Percentiles rank a stretch among this genome's conserved stretches.
Conservation (phyloP, 2,329 filamentous ascomycete species). For the Fusarium sp. region DNA sequence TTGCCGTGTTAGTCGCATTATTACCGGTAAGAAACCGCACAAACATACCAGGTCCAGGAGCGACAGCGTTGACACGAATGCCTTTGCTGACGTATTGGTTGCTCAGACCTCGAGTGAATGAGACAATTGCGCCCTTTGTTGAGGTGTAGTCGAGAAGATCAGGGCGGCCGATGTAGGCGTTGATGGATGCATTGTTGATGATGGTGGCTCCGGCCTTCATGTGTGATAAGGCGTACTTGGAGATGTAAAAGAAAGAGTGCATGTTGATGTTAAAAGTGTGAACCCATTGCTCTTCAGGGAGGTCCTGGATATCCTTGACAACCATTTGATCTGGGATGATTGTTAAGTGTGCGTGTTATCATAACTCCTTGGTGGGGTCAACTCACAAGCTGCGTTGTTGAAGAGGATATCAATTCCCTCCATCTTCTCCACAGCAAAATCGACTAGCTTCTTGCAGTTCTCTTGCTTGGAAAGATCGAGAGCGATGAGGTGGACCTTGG, state of each 20-base stretch:
- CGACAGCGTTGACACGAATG: conserved; percentile 80
- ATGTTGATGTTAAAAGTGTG: conserved; percentile 86
- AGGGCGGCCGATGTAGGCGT: conserved; percentile 81
- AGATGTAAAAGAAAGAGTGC: conserved; percentile 80
- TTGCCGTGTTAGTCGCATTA: conserved; percentile 7
- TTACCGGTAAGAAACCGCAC: too few relatives aligned
- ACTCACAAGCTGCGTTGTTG: conserved; percentile 77
- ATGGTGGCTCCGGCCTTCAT: conserved; percentile 79
- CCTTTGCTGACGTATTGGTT: conserved; percentile 78
- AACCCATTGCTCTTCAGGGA: conserved; percentile 81
- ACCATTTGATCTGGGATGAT: conserved; percentile 62
- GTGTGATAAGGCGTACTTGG: conserved; percentile 79
- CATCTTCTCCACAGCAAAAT: conserved; percentile 71
- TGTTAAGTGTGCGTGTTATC: conserved; percentile 4
- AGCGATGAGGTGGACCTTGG: conserved; percentile 69
- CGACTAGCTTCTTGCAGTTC: conserved; percentile 75
- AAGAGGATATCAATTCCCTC: conserved; percentile 77
- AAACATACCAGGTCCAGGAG: conserved; percentile 68
- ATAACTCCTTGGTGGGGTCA: background rate
- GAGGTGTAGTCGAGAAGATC: conserved; percentile 85
- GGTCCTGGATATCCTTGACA: conserved; percentile 73
- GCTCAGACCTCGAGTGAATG: conserved; percentile 79
- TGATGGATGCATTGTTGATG: conserved; percentile 87
- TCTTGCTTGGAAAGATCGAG: conserved; percentile 71
- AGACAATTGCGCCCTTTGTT: conserved; percentile 79